phyloP scores from a whole-genome alignment of 176 grass and related monocot genomes.

The Musa acuminata region DNA sequence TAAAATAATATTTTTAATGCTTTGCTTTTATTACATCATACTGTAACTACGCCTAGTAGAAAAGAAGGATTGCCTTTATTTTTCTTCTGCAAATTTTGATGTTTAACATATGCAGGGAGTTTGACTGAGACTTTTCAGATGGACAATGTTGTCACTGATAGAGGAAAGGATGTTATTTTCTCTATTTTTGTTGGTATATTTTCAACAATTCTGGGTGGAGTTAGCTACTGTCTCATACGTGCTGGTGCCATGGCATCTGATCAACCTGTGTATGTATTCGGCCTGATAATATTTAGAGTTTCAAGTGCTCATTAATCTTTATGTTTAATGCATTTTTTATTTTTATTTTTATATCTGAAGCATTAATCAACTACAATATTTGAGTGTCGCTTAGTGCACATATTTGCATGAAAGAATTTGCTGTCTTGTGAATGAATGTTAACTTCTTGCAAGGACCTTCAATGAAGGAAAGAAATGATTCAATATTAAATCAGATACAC shows the following conservation, averaged over 20 bases:
- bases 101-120: slow-evolving; percentile 11
- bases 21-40: not conserved
- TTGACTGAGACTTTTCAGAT: not conserved
- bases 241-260: slow-evolving; percentile 12
- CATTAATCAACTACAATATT: not conserved
- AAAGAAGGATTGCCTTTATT: not conserved
- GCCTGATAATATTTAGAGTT: not conserved
- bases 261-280: slow-evolving; percentile 20
- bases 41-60: not conserved
- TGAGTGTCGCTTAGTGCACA: not conserved
- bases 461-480: not conserved
- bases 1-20: not conserved
- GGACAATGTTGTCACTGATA: not conserved
- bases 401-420: not conserved
- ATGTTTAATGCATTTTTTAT: not conserved
- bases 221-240: slow-evolving; percentile 23
- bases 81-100: not conserved
- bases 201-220: slow-evolving; percentile 16
- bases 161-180: not conserved
- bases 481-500: no score
- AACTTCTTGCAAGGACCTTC: not conserved
- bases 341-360: not conserved
- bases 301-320: not conserved
- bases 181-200: slow-evolving; percentile 15
- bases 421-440: not conserved